These are phyloP conservation scores for Ottelia alismoides DNA, from an alignment of 106 monocot species.

Conservation along the genomic window DNA sequence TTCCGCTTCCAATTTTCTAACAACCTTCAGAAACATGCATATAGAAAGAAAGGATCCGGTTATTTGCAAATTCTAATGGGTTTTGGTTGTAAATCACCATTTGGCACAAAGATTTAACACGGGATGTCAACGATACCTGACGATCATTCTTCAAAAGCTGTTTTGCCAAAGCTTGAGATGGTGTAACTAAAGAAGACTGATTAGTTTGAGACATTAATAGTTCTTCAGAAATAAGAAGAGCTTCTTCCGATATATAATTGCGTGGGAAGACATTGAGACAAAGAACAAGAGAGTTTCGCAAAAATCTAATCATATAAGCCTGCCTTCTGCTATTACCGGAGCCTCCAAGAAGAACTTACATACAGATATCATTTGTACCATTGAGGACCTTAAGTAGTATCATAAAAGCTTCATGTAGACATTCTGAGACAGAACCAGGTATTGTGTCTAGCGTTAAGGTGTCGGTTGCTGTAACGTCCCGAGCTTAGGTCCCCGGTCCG, in stretches of 20 bases:
- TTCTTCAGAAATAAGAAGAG: slow-evolving; percentile 52
- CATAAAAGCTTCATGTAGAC: slow-evolving; percentile 16
- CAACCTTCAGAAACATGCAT: no score
- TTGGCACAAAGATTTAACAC: no score
- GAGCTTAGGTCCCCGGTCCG: no score
- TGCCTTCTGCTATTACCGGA: slow-evolving; percentile 20
- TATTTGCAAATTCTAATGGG: no score
- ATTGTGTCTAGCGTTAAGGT: slow-evolving; percentile 48
- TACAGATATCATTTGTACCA: slow-evolving; percentile 9
- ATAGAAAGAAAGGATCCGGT: no score
- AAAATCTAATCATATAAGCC: slow-evolving; percentile 27
- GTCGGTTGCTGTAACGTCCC: no score
- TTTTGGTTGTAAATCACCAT: no score
- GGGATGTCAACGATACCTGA: slow-evolving; percentile 51
- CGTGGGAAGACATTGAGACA: slow-evolving; percentile 50
- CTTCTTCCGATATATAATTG: slow-evolving; percentile 57
- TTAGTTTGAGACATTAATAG: slow-evolving; percentile 10
- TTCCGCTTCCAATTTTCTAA: no score
- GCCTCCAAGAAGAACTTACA: slow-evolving; percentile 20
- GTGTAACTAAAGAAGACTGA: slow-evolving; percentile 30
- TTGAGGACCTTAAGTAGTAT: slow-evolving; percentile 5
- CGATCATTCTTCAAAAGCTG: slow-evolving; percentile 60
- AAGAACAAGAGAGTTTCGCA: slow-evolving; percentile 56
- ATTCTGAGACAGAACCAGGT: slow-evolving; percentile 33
- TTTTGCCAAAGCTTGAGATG: slow-evolving; percentile 63